Percentiles rank a stretch among this genome's conserved stretches.
Conservation (phyloP, 164 flowering plant species). For the Vitis rupestris region DNA sequence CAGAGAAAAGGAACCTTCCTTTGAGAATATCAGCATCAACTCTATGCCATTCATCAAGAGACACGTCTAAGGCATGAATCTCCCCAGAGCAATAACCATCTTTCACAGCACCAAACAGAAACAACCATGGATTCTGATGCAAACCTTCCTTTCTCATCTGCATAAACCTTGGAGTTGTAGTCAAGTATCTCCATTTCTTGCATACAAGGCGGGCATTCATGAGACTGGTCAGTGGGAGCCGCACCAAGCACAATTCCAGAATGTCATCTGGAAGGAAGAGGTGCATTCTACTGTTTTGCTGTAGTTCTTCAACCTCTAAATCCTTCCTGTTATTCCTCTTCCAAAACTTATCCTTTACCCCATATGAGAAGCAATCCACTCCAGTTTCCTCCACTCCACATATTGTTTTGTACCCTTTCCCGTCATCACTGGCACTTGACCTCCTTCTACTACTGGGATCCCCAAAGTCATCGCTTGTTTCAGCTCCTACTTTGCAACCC, state of each 20-base stretch:
- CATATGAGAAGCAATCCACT: constrained; percentile 80
- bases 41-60: constrained; percentile 70
- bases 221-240: constrained; percentile 77
- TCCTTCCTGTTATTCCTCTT: constrained; percentile 56
- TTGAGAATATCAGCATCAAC: constrained; percentile 62
- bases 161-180: constrained; percentile 64
- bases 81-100: constrained; percentile 84
- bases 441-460: constrained; percentile 59
- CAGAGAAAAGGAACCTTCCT: constrained; percentile 87
- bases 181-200: constrained; percentile 79
- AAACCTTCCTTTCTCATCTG: constrained; percentile 63
- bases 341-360: constrained; percentile 69
- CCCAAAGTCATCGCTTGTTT: constrained; percentile 61
- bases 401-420: constrained; percentile 41
- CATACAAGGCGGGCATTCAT: constrained; percentile 94
- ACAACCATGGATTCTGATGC: constrained; percentile 79
- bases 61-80: constrained; percentile 76
- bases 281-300: constrained; percentile 31
- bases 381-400: constrained; percentile 63
- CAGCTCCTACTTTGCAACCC: constrained; percentile 93
- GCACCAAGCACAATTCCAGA: constrained; percentile 86
- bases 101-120: constrained; percentile 83
- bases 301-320: constrained; percentile 34
- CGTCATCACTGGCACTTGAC: constrained; percentile 68
- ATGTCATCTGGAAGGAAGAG: constrained; percentile 84